Evolutionary conservation across 208 protist genomes (phyloP).

Genomic region (Polymyxa betae): DNA sequence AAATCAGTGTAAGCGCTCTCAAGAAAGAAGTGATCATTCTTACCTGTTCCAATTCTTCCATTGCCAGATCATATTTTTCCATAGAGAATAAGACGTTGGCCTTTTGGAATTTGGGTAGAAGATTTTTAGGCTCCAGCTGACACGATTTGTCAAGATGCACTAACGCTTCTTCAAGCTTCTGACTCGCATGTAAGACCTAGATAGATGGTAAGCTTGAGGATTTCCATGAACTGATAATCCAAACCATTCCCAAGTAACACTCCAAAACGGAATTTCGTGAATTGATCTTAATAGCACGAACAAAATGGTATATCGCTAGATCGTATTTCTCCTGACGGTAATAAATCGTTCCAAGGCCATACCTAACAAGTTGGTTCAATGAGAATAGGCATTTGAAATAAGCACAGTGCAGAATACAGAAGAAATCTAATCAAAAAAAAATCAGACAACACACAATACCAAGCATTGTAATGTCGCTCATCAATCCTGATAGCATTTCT

Average conservation of each 20-base stretch:
- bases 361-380: constrained; percentile 66
- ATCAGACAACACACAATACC: constrained; percentile 63
- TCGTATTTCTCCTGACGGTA: constrained; percentile 84
- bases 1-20: neutral
- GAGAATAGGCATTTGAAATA: neutral
- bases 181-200: constrained; percentile 61
- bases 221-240: neutral
- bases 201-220: neutral
- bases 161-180: constrained; percentile 39
- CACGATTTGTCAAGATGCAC: neutral
- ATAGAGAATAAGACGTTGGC: constrained; percentile 82
- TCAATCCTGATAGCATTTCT: constrained; percentile 85
- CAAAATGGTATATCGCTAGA: constrained; percentile 84
- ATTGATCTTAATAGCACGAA: constrained; percentile 80
- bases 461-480: constrained; percentile 90
- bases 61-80: constrained; percentile 73
- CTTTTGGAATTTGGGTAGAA: constrained; percentile 76
- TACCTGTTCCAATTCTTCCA: constrained; percentile 75
- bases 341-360: constrained; percentile 88
- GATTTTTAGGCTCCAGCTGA: constrained; percentile 53
- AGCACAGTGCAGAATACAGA: neutral
- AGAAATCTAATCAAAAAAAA: constrained; percentile 27
- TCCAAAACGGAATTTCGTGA: constrained; percentile 70
- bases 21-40: neutral
- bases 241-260: constrained; percentile 75